Evolutionary conservation across 2,329 filamentous ascomycete species (phyloP).

Genomic region (Cladophialophora psammophila): DNA sequence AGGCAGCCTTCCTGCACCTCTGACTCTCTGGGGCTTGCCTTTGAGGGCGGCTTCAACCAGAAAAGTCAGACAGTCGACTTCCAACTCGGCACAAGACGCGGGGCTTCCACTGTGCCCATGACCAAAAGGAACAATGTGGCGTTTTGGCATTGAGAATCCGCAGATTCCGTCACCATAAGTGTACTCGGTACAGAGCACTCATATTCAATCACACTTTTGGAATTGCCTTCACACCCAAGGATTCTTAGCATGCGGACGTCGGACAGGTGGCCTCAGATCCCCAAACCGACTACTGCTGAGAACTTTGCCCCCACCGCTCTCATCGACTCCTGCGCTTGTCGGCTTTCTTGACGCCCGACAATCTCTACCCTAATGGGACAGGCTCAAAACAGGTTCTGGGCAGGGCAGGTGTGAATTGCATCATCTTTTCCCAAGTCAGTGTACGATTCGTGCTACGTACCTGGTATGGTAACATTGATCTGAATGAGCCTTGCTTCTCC

Average conservation of each 20-base stretch:
- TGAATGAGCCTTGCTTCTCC: not conserved
- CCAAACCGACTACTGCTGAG: not conserved
- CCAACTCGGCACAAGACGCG: not conserved
- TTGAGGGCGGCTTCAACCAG: too few relatives aligned
- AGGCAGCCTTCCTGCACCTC: not conserved
- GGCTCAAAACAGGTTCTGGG: not conserved
- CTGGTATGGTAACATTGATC: not conserved
- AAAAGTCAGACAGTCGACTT: too few relatives aligned
- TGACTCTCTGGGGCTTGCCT: not conserved
- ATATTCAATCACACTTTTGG: not conserved
- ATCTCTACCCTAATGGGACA: not conserved
- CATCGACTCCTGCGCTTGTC: not conserved
- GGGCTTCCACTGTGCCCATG: not conserved
- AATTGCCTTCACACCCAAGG: not conserved
- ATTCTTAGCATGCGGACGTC: not conserved
- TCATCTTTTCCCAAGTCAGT: not conserved
- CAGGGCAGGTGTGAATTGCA: not conserved
- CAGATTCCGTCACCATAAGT: not conserved
- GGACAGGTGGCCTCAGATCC: not conserved
- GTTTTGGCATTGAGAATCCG: not conserved
- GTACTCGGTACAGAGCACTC: not conserved
- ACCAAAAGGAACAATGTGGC: not conserved
- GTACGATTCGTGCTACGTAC: not conserved
- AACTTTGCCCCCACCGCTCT: not conserved
- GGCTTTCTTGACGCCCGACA: not conserved